Evolutionary conservation across 1,284 basidiomycete species (phyloP).

Genomic region (Ganoderma meredithae): DNA sequence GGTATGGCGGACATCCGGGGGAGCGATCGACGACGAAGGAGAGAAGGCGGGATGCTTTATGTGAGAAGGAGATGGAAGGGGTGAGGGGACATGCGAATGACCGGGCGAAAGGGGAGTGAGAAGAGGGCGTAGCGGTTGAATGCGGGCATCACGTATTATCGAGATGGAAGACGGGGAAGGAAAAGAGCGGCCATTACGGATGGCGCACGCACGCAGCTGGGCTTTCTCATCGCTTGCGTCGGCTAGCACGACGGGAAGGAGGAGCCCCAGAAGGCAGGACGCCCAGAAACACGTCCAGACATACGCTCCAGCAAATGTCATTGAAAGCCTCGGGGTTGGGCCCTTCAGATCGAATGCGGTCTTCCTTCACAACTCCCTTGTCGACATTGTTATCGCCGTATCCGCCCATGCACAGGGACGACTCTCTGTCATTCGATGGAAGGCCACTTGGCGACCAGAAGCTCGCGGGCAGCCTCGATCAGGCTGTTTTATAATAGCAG

Average conservation of each 20-base stretch:
- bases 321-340: background rate
- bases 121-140: background rate
- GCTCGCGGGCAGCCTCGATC: background rate
- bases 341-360: constrained; percentile 6
- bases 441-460: background rate
- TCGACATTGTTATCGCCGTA: background rate
- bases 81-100: background rate
- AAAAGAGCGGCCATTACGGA: constrained; percentile 1
- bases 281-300: background rate
- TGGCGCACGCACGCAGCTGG: background rate
- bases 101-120: background rate
- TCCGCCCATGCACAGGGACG: background rate
- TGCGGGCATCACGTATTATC: background rate
- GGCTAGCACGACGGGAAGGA: constrained; percentile 7
- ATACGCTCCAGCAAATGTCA: background rate
- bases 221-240: constrained; percentile 7
- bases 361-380: background rate
- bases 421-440: background rate
- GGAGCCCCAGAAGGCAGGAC: constrained; percentile 3
- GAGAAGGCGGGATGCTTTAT: background rate
- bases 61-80: background rate
- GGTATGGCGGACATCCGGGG: constrained; percentile 7
- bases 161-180: background rate
- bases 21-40: background rate
- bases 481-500: background rate